Percentiles rank a stretch among this genome's conserved stretches.
Conservation (phyloP, 2,329 filamentous ascomycete genomes). For the Blastomyces emzantsi region DNA sequence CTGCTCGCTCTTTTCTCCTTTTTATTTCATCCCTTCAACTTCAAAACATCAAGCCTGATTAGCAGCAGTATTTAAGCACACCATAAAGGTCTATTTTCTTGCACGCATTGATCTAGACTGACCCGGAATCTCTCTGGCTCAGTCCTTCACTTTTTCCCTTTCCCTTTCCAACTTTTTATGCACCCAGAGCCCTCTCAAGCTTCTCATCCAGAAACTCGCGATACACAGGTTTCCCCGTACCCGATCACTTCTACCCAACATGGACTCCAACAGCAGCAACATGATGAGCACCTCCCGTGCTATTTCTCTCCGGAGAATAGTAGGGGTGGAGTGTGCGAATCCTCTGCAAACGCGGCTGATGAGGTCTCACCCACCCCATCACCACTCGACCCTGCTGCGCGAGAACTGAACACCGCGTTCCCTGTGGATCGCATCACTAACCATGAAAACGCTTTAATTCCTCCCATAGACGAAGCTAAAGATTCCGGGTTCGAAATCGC, state of each 20-base stretch:
- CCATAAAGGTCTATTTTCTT: constrained; percentile 4
- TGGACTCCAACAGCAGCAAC: constrained; percentile 45
- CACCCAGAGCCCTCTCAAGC: constrained; percentile 50
- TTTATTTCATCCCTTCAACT: constrained; percentile 14
- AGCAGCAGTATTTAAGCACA: constrained; percentile 6
- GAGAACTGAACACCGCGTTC: constrained; percentile 28
- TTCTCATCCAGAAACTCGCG: constrained; percentile 38
- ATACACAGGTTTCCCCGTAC: constrained; percentile 32
- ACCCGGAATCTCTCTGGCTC: constrained; percentile 45
- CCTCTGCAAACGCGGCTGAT: constrained; percentile 20
- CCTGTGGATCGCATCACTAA: constrained; percentile 45
- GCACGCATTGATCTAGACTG: constrained; percentile 34
- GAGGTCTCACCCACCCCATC: constrained; percentile 14
- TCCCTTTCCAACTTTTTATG: constrained; percentile 49
- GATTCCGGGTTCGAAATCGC: constrained; percentile 46
- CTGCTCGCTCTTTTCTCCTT: constrained; percentile 5
- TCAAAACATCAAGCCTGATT: constrained; percentile 1
- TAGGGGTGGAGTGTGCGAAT: constrained; percentile 25
- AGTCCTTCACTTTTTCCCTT: constrained; percentile 38
- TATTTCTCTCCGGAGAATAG: constrained; percentile 34
- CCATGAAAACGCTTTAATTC: constrained; percentile 44
- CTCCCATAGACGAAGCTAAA: constrained; percentile 31
- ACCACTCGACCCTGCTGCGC: constrained; percentile 17
- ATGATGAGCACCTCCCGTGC: constrained; percentile 37
- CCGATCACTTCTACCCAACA: constrained; percentile 43